Evolutionary conservation across 345 rosid species (phyloP).

Genomic region (Citrus mangshanensis): DNA sequence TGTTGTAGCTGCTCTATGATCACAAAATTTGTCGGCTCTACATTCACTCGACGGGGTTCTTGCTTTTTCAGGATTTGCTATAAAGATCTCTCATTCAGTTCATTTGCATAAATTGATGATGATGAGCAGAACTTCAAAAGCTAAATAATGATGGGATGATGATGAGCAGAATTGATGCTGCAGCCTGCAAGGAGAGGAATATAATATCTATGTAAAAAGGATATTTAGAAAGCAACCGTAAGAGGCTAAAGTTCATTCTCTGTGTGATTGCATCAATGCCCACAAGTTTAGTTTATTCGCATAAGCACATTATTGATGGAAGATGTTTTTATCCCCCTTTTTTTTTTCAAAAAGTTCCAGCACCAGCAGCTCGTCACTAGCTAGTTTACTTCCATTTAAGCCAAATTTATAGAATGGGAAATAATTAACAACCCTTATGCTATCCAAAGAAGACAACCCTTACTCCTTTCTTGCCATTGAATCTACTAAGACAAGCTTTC

Average conservation of each 20-base stretch:
- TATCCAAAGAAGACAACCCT: too few relatives aligned
- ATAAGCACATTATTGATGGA: slow-evolving; percentile 21
- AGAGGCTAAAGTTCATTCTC: slow-evolving; percentile 20
- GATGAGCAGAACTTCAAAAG: slow-evolving; percentile 4
- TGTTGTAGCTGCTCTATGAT: background rate
- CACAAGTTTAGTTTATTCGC: slow-evolving; percentile 29
- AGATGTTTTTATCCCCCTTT: too few relatives aligned
- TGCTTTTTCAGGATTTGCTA: slow-evolving; percentile 16
- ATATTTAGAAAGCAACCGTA: slow-evolving; percentile 32
- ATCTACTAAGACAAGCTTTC: background rate
- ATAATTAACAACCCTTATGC: background rate
- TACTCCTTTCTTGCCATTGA: slow-evolving; percentile 24
- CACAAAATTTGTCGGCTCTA: background rate
- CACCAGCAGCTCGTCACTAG: slow-evolving; percentile 14
- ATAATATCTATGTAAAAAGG: slow-evolving; percentile 6
- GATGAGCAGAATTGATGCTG: slow-evolving; percentile 47
- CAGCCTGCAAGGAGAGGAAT: background rate
- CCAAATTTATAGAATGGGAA: background rate
- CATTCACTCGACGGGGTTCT: background rate
- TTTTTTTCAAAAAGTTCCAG: slow-evolving; percentile 6
- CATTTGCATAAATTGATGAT: slow-evolving; percentile 17
- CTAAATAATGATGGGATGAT: slow-evolving; percentile 25
- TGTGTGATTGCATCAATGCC: slow-evolving; percentile 45
- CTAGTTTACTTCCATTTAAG: slow-evolving; percentile 1
- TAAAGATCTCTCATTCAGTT: slow-evolving; percentile 21